Percentiles rank a stretch among this genome's conserved stretches.
phyloP scores from a whole-genome alignment of 2,329 filamentous ascomycete species.

The Phoma sp. region DNA sequence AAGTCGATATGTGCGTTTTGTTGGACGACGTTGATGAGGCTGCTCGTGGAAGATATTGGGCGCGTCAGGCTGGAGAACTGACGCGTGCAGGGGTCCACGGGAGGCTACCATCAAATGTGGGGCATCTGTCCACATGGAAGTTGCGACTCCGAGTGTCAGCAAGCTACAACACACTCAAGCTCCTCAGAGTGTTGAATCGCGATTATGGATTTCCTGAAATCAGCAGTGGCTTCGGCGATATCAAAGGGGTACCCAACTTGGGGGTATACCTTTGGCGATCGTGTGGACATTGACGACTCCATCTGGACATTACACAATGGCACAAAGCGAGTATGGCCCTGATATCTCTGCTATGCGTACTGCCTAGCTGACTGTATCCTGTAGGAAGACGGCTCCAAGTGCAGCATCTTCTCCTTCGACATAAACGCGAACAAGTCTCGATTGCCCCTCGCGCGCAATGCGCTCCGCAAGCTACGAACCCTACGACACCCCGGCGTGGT shows the following conservation, averaged over 20 bases:
- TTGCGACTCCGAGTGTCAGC: constrained; percentile 10
- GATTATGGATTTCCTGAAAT: constrained; percentile 96
- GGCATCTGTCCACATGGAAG: constrained; percentile 25
- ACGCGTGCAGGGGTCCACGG: constrained; percentile 20
- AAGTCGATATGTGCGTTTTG: background rate
- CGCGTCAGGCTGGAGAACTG: background rate
- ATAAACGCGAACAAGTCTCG: constrained; percentile 79
- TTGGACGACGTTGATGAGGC: background rate
- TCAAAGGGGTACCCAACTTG: constrained; percentile 87
- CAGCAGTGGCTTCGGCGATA: constrained; percentile 94
- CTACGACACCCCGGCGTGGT: constrained; percentile 93
- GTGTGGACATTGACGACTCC: constrained; percentile 88
- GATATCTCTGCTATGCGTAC: constrained; percentile 15
- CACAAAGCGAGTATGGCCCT: constrained; percentile 75
- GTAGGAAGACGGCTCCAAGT: constrained; percentile 91
- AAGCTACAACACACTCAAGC: constrained; percentile 4
- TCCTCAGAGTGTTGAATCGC: background rate
- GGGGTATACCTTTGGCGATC: constrained; percentile 90
- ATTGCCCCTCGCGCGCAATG: constrained; percentile 88
- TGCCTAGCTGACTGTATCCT: constrained; percentile 31
- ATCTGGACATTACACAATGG: constrained; percentile 98
- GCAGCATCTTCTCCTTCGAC: constrained; percentile 97
- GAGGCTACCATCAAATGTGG: constrained; percentile 19
- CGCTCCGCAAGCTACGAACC: constrained; percentile 90
- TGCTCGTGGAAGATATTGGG: background rate